A percentile compares a stretch with the other conserved stretches of the same genome.
Evolutionary conservation across 2,329 filamentous ascomycete genomes (phyloP).

Genomic region (Aaosphaeria pasadenensis): DNA sequence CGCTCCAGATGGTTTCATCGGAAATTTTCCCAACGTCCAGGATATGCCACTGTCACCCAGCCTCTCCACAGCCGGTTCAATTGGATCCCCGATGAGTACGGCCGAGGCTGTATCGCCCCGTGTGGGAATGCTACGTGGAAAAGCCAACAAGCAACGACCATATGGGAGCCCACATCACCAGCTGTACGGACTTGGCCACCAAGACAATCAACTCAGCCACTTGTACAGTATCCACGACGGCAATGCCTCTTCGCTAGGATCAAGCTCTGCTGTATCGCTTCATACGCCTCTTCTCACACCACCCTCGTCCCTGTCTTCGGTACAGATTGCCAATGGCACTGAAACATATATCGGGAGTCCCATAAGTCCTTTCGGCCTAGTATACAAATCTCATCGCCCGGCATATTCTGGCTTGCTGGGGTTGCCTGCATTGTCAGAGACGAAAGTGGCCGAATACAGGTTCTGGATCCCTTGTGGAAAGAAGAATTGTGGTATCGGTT

Average conservation of each 20-base stretch:
- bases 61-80: conserved; percentile 2
- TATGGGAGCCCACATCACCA: not conserved
- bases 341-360: conserved; percentile 20
- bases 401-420: conserved; percentile 27
- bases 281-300: not conserved
- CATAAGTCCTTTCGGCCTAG: conserved; percentile 22
- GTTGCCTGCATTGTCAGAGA: conserved; percentile 25
- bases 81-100: conserved; percentile 15
- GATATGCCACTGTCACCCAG: not conserved
- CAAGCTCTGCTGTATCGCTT: not conserved
- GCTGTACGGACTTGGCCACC: not conserved
- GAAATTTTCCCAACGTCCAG: not conserved
- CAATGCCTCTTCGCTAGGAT: not conserved
- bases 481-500: conserved; percentile 29
- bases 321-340: conserved; percentile 28
- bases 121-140: conserved; percentile 24
- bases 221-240: no score
- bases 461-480: conserved; percentile 36
- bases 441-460: conserved; percentile 33
- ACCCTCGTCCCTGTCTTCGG: conserved; percentile 6
- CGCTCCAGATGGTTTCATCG: not conserved
- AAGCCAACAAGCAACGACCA: conserved; percentile 7
- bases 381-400: conserved; percentile 30
- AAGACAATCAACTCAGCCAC: no score
- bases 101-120: conserved; percentile 17